Percentiles rank a stretch among this genome's conserved stretches.
These are phyloP conservation scores for Rhytidhysteron rufulum DNA, from an alignment of 2,329 filamentous ascomycete species.

Conservation along the genomic window DNA sequence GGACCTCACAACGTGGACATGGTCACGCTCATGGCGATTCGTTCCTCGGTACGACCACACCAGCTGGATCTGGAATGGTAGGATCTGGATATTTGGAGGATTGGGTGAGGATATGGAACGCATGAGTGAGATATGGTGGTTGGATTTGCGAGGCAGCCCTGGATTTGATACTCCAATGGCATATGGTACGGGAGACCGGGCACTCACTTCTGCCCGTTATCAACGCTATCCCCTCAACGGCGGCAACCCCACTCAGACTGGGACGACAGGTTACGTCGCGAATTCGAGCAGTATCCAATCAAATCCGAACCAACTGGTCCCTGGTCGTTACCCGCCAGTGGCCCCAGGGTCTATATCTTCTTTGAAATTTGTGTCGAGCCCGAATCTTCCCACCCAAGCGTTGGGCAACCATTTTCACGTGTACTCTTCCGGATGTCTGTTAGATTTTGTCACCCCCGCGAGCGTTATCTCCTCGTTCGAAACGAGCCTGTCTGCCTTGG, in stretches of 20 bases:
- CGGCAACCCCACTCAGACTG: constrained; percentile 32
- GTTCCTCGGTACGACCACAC: constrained; percentile 93
- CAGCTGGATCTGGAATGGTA: constrained; percentile 86
- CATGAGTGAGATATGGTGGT: constrained; percentile 93
- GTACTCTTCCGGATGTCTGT: constrained; percentile 85
- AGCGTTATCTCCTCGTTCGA: constrained; percentile 82
- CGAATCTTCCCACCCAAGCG: constrained; percentile 80
- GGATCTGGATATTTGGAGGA: constrained; percentile 95
- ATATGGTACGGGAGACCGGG: constrained; percentile 49
- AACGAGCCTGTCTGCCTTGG: constrained; percentile 84
- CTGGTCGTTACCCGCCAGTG: constrained; percentile 46
- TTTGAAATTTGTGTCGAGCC: constrained; percentile 82
- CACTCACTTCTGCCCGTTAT: constrained; percentile 27
- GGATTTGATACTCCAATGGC: constrained; percentile 71
- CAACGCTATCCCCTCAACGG: constrained; percentile 22
- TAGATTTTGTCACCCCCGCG: constrained; percentile 92
- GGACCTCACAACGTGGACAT: constrained; percentile 94
- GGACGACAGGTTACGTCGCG: constrained; percentile 63
- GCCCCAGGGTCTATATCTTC: constrained; percentile 87
- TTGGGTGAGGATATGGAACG: constrained; percentile 96
- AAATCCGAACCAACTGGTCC: constrained; percentile 40
- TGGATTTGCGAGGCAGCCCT: constrained; percentile 87
- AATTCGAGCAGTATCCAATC: constrained; percentile 62
- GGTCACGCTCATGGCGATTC: constrained; percentile 95
- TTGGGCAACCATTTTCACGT: constrained; percentile 94